Evolutionary conservation across 1,284 basidiomycete genomes (phyloP).

Genomic region (Agroathelia rolfsii): DNA sequence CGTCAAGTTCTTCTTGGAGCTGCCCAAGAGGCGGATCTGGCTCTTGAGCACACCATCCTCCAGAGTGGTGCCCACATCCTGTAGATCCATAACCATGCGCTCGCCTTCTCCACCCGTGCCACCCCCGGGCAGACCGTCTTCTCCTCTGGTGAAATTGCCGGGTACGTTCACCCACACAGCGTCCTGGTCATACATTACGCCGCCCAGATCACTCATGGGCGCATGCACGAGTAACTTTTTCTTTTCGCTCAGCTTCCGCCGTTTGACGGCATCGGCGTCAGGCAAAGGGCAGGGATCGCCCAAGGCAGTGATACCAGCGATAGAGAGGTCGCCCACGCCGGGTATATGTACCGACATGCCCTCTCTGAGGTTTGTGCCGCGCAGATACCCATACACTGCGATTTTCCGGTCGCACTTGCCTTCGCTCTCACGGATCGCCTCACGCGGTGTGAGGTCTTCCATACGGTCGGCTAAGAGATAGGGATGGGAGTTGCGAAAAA

Average conservation of each 20-base stretch:
- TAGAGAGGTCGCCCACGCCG: conserved; percentile 81
- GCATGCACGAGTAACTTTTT: conserved; percentile 90
- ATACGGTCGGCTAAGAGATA: conserved; percentile 95
- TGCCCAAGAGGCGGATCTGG: conserved; percentile 80
- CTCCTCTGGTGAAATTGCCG: conserved; percentile 78
- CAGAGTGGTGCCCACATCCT: conserved; percentile 78
- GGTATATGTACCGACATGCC: conserved; percentile 91
- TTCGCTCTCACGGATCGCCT: conserved; percentile 65
- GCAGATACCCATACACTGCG: conserved; percentile 91
- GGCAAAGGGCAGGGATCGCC: conserved; percentile 94
- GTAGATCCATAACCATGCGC: conserved; percentile 94
- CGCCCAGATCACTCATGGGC: conserved; percentile 97
- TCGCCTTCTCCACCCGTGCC: conserved; percentile 95
- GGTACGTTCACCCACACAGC: conserved; percentile 97
- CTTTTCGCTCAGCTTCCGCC: conserved; percentile 90
- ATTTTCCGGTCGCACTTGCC: conserved; percentile 88
- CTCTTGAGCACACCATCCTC: conserved; percentile 77
- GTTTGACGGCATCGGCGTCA: conserved; percentile 85
- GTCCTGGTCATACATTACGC: conserved; percentile 97
- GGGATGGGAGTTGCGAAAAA: conserved; percentile 93
- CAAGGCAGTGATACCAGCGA: conserved; percentile 68
- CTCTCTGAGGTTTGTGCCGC: conserved; percentile 79
- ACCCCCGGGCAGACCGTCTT: conserved; percentile 54
- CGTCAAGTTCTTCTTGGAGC: conserved; percentile 56
- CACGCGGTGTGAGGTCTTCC: conserved; percentile 89